Conservation (phyloP, 352 stramenopile species). For the Phytophthora fragariae region DNA sequence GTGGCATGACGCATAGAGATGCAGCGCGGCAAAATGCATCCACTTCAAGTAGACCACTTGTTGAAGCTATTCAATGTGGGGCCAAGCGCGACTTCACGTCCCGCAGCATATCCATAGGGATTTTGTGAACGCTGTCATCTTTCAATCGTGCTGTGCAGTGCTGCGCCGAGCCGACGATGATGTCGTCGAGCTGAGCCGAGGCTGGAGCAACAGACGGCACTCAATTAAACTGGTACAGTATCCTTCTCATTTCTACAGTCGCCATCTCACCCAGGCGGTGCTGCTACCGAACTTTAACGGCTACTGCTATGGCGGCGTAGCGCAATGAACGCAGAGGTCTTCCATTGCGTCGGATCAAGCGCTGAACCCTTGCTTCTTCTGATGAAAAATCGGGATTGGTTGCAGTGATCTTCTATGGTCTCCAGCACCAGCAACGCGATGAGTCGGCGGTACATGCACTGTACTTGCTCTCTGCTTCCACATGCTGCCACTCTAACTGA, state of each 20-base stretch:
- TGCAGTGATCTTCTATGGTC: background rate
- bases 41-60: background rate
- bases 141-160: background rate
- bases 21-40: background rate
- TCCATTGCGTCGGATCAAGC: background rate
- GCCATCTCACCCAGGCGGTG: background rate
- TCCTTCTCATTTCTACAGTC: background rate
- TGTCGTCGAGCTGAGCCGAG: background rate
- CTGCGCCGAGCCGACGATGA: background rate
- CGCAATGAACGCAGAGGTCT: background rate
- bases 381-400: slow-evolving; percentile 1
- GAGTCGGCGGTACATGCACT: background rate
- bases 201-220: background rate
- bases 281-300: background rate
- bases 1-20: background rate
- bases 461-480: background rate
- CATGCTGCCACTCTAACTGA: background rate
- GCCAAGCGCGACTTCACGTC: too few species aligned
- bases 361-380: background rate
- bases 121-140: background rate
- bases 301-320: background rate
- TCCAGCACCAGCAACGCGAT: background rate
- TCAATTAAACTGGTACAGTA: background rate
- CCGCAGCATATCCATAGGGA: background rate
- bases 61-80: background rate